Evolutionary conservation across 1,284 basidiomycete species (phyloP), one percentile per base, ranked within the genome.

Genomic region (Tilletiopsis washingtonensis): DNA sequence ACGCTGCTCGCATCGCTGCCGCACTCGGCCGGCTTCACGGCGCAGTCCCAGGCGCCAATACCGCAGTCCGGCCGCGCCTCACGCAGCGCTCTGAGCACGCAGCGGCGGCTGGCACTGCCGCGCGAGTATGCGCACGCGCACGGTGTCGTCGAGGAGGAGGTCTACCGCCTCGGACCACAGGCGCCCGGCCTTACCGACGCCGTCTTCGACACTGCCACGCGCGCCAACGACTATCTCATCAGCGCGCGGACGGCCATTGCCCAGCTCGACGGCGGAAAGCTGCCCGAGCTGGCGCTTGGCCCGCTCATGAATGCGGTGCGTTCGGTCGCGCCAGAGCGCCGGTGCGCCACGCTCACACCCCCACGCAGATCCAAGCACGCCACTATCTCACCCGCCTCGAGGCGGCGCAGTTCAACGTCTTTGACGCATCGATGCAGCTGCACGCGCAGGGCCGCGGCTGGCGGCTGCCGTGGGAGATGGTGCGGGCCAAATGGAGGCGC

Each of bases 161-260:
- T 94, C 9, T 84, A 90, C 71, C 79, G 86, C 27, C 77, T 78
- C 38, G 85, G 87, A 1, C 78, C 79, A 7, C 73, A 77, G 17
- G 86, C 85, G 40, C 72, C 77, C 41, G 83, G 81, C 36, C 81
- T 86, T 53, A 67, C 65, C 39, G 79, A 81, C 53, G 89, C 88
- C 0, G 84, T 88, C 29, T 94, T 84, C 70, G 86, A 90, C 67
- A 84, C 93, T 70, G 91, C 91, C 15, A 88, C 85, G 9, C 75
- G 86, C 17, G 91, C 89, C 36, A 90, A 93, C 76, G 89, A 93
- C 75, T 85, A 96, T 74, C 74, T 96, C 57, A 78, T 84, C 61
- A 90, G 88, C 2, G 88, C 89, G 2, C 80, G 87, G 39, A 80
- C 82, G 47, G 83, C 85, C 79, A 80, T 91, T 67, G 78, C 81